A percentile compares a stretch with the other conserved stretches of the same genome.
Evolutionary conservation across 768 basidiomycete genomes (phyloP).

Genomic region (Russula sp.): DNA sequence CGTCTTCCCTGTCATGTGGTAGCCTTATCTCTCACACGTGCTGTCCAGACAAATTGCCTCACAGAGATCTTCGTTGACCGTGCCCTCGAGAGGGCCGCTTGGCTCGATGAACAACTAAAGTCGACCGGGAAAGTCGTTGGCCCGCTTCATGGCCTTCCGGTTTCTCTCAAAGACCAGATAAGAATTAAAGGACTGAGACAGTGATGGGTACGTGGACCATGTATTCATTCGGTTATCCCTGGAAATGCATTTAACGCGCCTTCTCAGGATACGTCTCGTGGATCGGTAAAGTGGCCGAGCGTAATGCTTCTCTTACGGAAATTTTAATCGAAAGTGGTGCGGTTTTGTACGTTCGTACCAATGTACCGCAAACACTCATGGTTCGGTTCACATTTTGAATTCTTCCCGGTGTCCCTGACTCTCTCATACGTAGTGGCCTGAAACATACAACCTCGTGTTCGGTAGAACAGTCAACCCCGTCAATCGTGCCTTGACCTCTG

Average conservation of each 20-base stretch:
- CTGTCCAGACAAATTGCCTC: constrained; percentile 46
- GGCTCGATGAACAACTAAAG: constrained; percentile 43
- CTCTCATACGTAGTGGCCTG: constrained; percentile 53
- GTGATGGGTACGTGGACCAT: constrained; percentile 46
- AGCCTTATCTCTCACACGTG: neutral
- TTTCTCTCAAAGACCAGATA: constrained; percentile 50
- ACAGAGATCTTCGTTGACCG: constrained; percentile 50
- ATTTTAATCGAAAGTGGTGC: constrained; percentile 55
- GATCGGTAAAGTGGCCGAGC: constrained; percentile 48
- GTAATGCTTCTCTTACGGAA: constrained; percentile 52
- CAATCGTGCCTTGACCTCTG: constrained; percentile 66
- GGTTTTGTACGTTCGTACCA: constrained; percentile 54
- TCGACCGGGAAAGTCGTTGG: constrained; percentile 44
- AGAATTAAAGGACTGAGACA: constrained; percentile 58
- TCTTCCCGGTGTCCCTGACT: neutral
- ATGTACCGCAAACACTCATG: constrained; percentile 57
- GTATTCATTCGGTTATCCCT: neutral
- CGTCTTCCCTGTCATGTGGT: neutral
- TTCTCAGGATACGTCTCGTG: constrained; percentile 51
- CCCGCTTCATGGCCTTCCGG: constrained; percentile 47
- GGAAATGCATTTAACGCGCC: constrained; percentile 14
- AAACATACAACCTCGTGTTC: constrained; percentile 76
- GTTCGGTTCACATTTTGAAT: constrained; percentile 33
- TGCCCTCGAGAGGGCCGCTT: constrained; percentile 42
- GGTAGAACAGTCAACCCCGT: constrained; percentile 75